Conservation (phyloP, 352 stramenopile species). For the Phytophthora syringae region DNA sequence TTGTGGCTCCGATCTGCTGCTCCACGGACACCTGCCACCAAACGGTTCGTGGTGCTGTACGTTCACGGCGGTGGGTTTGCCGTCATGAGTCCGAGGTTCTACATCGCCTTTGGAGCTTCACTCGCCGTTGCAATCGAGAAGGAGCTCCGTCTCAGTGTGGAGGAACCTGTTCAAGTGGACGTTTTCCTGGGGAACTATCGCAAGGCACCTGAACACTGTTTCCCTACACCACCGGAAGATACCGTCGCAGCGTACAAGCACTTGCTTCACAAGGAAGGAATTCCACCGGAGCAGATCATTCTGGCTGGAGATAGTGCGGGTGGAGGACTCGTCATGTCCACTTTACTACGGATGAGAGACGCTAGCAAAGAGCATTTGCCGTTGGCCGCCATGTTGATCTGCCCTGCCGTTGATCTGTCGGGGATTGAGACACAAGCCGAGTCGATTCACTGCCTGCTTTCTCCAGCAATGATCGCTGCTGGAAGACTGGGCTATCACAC, state of each 20-base stretch:
- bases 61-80: conserved; percentile 62
- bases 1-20: conserved; percentile 41
- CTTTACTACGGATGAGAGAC: conserved; percentile 43
- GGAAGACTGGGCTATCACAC: conserved; percentile 26
- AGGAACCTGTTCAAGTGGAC: conserved; percentile 32
- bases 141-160: conserved; percentile 15
- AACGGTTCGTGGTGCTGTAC: conserved; percentile 55
- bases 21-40: conserved; percentile 7
- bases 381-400: conserved; percentile 41
- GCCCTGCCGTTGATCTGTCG: conserved; percentile 56
- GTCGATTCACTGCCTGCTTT: conserved; percentile 38
- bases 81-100: conserved; percentile 50
- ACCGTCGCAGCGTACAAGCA: conserved; percentile 48
- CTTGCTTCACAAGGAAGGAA: conserved; percentile 36
- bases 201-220: conserved; percentile 50
- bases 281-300: conserved; percentile 40
- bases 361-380: conserved; percentile 27
- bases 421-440: conserved; percentile 29
- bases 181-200: conserved; percentile 58
- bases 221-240: conserved; percentile 49
- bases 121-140: conserved; percentile 36
- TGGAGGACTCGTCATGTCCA: conserved; percentile 49
- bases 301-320: conserved; percentile 50
- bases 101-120: conserved; percentile 36
- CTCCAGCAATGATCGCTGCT: conserved; percentile 33